These are phyloP conservation scores for Backusella westeae DNA, from an alignment of 192 early-diverging fungal genomes.

Conservation along the genomic window DNA sequence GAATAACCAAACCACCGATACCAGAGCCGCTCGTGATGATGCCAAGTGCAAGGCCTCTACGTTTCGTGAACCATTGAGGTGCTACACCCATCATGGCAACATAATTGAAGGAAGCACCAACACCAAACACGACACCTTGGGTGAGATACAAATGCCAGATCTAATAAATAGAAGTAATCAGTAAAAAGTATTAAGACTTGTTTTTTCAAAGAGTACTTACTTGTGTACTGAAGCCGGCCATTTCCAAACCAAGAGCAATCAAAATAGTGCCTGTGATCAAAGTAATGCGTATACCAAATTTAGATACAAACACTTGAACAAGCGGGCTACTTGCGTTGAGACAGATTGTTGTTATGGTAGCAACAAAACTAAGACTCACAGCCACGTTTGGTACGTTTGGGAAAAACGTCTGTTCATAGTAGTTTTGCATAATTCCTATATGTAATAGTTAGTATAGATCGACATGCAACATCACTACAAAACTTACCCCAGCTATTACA, in stretches of 20 bases:
- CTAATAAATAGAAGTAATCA: slow-evolving; percentile 17
- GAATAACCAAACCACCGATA: slow-evolving; percentile 66
- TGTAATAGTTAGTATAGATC: not conserved
- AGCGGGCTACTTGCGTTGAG: slow-evolving; percentile 16
- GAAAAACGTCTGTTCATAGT: slow-evolving; percentile 24
- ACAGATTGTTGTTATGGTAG: slow-evolving; percentile 3
- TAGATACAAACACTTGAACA: slow-evolving; percentile 15
- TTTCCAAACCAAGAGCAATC: slow-evolving; percentile 8
- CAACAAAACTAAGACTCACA: slow-evolving; percentile 24
- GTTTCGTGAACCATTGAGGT: slow-evolving; percentile 57
- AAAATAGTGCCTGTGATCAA: slow-evolving; percentile 9
- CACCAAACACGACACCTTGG: slow-evolving; percentile 58
- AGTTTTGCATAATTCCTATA: slow-evolving; percentile 31
- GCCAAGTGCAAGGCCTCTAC: slow-evolving; percentile 54
- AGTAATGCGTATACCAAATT: not conserved
- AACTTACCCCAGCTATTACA: slow-evolving; percentile 2
- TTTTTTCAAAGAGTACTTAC: not conserved
- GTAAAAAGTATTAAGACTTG: not conserved
- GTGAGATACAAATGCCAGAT: slow-evolving; percentile 61
- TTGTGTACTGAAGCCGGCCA: slow-evolving; percentile 33
- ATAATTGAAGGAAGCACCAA: slow-evolving; percentile 37
- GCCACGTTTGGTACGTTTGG: slow-evolving; percentile 5
- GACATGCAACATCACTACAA: not conserved
- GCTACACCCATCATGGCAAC: slow-evolving; percentile 33
- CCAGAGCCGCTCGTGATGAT: slow-evolving; percentile 62